Percentiles rank a stretch among this genome's conserved stretches.
These are phyloP conservation scores for Ballota nigra DNA, from an alignment of 257 asterid genomes.

Conservation along the genomic window DNA sequence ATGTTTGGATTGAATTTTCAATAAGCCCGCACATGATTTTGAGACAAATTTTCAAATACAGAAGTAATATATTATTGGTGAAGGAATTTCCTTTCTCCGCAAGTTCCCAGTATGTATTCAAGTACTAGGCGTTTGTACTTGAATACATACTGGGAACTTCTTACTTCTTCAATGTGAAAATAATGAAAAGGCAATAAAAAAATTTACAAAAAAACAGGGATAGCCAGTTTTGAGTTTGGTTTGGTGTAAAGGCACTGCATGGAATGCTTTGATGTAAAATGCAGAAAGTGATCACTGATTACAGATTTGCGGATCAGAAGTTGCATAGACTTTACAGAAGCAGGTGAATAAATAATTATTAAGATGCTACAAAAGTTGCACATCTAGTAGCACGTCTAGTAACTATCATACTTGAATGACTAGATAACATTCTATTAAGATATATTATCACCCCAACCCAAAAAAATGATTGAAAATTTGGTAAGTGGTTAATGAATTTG, in stretches of 20 bases:
- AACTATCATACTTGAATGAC: background rate
- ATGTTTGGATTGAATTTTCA: background rate
- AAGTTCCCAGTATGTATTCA: background rate
- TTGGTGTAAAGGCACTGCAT: background rate
- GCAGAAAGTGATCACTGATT: background rate
- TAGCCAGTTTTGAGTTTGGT: background rate
- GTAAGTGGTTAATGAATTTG: background rate
- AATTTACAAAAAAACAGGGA: background rate
- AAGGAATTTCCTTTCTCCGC: too few relatives aligned
- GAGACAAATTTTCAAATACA: background rate
- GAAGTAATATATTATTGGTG: background rate
- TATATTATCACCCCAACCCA: background rate
- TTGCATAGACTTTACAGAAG: background rate
- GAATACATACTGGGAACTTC: too few relatives aligned
- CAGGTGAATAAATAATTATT: background rate
- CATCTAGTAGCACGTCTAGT: background rate
- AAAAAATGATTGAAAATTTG: background rate
- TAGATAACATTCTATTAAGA: background rate
- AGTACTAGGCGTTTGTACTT: background rate
- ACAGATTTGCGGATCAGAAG: background rate
- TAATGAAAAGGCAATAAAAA: background rate
- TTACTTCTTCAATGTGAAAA: background rate
- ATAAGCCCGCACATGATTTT: background rate
- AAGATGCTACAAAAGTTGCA: too few relatives aligned
- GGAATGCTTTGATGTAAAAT: slow-evolving; percentile 7